Evolutionary conservation across 176 grass and related monocot genomes (phyloP).

Genomic region (Chrysopogon serrulatus): DNA sequence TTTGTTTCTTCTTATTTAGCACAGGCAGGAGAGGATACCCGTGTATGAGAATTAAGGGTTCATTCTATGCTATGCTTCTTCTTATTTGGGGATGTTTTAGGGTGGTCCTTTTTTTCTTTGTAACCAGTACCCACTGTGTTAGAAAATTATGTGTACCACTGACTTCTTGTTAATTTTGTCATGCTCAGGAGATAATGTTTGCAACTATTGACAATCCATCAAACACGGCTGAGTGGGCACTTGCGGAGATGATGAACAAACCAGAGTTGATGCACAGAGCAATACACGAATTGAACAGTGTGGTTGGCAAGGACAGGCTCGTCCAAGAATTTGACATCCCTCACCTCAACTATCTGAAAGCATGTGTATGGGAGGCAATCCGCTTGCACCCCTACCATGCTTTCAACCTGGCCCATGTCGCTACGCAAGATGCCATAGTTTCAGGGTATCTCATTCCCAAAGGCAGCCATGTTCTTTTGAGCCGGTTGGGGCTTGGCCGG

Average conservation of each 20-base stretch:
- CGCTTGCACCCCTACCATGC: slow-evolving; percentile 14
- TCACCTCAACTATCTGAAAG: slow-evolving; percentile 26
- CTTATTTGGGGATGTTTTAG: too few species aligned
- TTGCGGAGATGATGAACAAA: not conserved
- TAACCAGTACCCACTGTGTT: too few species aligned
- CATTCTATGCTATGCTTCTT: too few species aligned
- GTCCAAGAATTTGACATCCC: slow-evolving; percentile 27
- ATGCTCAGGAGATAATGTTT: slow-evolving; percentile 8
- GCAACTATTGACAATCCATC: slow-evolving; percentile 22
- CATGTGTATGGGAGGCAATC: slow-evolving; percentile 2
- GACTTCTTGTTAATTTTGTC: not conserved
- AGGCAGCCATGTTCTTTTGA: slow-evolving; percentile 6
- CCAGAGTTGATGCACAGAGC: not conserved
- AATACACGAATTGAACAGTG: not conserved
- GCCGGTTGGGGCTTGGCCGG: slow-evolving; percentile 5
- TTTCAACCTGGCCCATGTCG: not conserved
- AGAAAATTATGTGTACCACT: not conserved
- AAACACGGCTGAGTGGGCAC: not conserved
- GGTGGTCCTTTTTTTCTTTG: too few species aligned
- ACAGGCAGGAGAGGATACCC: too few species aligned
- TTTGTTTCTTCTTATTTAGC: too few species aligned
- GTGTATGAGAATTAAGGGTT: too few species aligned
- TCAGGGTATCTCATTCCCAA: slow-evolving; percentile 36
- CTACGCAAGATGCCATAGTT: not conserved
- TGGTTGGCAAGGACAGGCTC: slow-evolving; percentile 15